Evolutionary conservation across 2,329 filamentous ascomycete genomes (phyloP).

Genomic region (Alternaria solani): DNA sequence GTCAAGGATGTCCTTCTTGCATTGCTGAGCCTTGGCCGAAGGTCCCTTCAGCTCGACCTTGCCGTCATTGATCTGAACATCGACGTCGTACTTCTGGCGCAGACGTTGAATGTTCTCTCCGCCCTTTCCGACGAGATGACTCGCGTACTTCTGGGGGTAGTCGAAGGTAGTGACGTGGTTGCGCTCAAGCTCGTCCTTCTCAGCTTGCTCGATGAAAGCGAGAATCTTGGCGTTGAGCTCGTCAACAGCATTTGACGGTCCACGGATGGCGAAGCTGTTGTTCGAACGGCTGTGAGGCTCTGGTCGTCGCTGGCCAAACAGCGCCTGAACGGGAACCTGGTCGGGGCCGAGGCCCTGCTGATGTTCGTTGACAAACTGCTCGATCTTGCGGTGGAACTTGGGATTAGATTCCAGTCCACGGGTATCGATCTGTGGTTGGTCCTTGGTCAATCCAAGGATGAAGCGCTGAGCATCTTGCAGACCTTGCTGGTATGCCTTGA

Average conservation of each 20-base stretch:
- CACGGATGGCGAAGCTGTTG: slow-evolving; percentile 73
- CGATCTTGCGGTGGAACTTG: slow-evolving; percentile 71
- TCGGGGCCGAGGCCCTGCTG: slow-evolving; percentile 59
- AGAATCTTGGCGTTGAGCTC: slow-evolving; percentile 75
- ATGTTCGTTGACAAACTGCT: slow-evolving; percentile 65
- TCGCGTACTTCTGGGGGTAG: slow-evolving; percentile 93
- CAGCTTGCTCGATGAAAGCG: slow-evolving; percentile 84
- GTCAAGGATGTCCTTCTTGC: slow-evolving; percentile 80
- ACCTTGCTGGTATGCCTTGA: slow-evolving; percentile 64
- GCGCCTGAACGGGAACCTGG: slow-evolving; percentile 65
- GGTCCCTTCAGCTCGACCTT: slow-evolving; percentile 96
- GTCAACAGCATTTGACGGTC: slow-evolving; percentile 76
- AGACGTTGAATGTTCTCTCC: slow-evolving; percentile 75
- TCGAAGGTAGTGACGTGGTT: slow-evolving; percentile 87
- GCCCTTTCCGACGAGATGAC: slow-evolving; percentile 76
- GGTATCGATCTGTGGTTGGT: slow-evolving; percentile 64
- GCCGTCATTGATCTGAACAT: slow-evolving; percentile 90
- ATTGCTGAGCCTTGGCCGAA: slow-evolving; percentile 89
- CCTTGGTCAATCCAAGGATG: slow-evolving; percentile 62
- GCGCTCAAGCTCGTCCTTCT: slow-evolving; percentile 91
- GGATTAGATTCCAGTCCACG: slow-evolving; percentile 63
- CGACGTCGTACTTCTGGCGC: slow-evolving; percentile 74
- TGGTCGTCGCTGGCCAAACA: slow-evolving; percentile 56
- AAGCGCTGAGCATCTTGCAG: slow-evolving; percentile 67
- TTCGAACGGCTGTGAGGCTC: slow-evolving; percentile 63